Base-by-base conservation (phyloP, 208 protist species). In the Angomonas deanei region DNA sequence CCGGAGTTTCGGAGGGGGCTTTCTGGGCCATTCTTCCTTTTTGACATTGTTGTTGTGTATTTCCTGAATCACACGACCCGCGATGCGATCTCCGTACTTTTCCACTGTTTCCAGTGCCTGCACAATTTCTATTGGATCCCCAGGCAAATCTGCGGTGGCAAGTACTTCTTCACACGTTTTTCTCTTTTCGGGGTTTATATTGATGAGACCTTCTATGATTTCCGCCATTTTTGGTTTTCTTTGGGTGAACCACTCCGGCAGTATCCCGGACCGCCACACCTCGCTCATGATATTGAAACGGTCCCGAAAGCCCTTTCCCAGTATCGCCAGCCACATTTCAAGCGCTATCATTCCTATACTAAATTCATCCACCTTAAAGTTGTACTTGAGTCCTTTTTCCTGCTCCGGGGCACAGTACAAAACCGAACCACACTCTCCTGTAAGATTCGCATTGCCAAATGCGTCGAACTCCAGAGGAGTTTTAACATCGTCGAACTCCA, bases 291-390 rank as follows among this genome's bases (percentile, higher is more conserved):
- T 92, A 61, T 68, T 82, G 59, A 86, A 89, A 24, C 82, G 67
- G 19, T 94, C 84, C 24, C 84, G 78, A 49, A 94, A 94, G 58
- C 73, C 80, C 54, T 89, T 86, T 23, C 84, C 82, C 4, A 72
- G 78, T 3, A 94, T 74, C 46, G 74, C 69, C 26, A 94, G 72
- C 85, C 88, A 94, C 88, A 94, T 94, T 57, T 94, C 88, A 17
- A 92, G 66, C 0, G 84, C 84, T 38, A 94, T 94, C 85, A 94
- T 92, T 4, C 88, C 88, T 23, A 92, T 72, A 55, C 82, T 88
- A 61, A 90, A 94, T 66, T 92, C 86, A 52, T 94, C 88, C 32
- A 94, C 86, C 58, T 88, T 94, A 71, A 88, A 80, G 57, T 74
- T 82, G 68, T 94, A 94, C n/a, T 76, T 39, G 8, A 76, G 61